Percentiles rank a stretch among this genome's conserved stretches.
Conservation (phyloP, 2,329 filamentous ascomycete species). For the Pestalotiopsis sp. region DNA sequence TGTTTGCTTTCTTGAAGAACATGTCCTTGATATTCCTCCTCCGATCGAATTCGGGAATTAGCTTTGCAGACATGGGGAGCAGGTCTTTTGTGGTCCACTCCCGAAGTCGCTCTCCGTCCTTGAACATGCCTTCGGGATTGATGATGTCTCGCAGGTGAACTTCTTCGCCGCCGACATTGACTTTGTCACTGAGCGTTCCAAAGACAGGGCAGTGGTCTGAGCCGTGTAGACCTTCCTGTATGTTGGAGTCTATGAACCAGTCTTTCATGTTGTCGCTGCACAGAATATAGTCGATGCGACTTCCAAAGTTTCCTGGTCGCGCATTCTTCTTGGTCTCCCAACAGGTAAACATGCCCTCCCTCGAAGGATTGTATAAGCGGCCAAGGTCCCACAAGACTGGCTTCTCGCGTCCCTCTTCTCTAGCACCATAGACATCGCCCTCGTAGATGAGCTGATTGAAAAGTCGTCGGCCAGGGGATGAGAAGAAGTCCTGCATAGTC, state of each 20-base stretch:
- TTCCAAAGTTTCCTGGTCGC: constrained; percentile 92
- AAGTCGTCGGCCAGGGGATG: constrained; percentile 70
- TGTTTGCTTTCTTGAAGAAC: constrained; percentile 68
- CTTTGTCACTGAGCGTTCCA: constrained; percentile 68
- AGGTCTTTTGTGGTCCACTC: constrained; percentile 70
- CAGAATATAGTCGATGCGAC: constrained; percentile 90
- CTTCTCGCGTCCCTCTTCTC: constrained; percentile 69
- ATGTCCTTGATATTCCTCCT: constrained; percentile 89
- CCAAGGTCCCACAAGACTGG: constrained; percentile 84
- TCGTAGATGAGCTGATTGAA: constrained; percentile 85
- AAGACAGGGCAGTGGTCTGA: constrained; percentile 97
- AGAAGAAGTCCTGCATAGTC: constrained; percentile 72
- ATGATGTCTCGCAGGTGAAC: constrained; percentile 70
- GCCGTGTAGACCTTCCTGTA: constrained; percentile 91
- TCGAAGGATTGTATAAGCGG: constrained; percentile 76
- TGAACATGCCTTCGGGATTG: constrained; percentile 76
- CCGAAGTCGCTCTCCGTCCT: constrained; percentile 63
- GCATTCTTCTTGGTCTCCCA: constrained; percentile 96
- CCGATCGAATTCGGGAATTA: constrained; percentile 86
- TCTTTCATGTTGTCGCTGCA: constrained; percentile 77
- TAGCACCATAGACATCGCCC: constrained; percentile 67
- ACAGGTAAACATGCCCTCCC: constrained; percentile 92
- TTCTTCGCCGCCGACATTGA: constrained; percentile 52
- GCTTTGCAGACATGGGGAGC: constrained; percentile 75
- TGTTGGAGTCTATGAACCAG: constrained; percentile 82